phyloP scores from a whole-genome alignment of 305 asterid species.

The Fraxinus paxiana region DNA sequence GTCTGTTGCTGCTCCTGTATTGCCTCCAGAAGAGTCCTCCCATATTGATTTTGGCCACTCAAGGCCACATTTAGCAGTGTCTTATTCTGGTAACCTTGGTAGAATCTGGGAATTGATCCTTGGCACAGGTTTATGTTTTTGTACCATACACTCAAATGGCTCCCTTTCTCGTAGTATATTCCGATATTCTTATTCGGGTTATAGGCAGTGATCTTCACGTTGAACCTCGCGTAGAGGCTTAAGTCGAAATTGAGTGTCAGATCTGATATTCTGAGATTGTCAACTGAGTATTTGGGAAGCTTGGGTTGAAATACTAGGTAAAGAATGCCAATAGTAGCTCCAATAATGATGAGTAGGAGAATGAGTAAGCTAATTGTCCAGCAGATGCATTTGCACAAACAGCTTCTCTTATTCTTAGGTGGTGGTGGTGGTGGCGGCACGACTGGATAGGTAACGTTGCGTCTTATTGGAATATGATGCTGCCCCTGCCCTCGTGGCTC shows the following conservation, averaged over 20 bases:
- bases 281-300: slow-evolving; percentile 74
- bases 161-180: slow-evolving; percentile 75
- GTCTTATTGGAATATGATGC: slow-evolving; percentile 27
- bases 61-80: slow-evolving; percentile 58
- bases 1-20: slow-evolving; percentile 80
- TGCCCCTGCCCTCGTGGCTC: slow-evolving; percentile 31
- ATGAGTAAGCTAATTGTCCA: slow-evolving; percentile 64
- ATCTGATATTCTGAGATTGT: slow-evolving; percentile 70
- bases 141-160: slow-evolving; percentile 81
- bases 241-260: slow-evolving; percentile 67
- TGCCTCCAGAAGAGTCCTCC: slow-evolving; percentile 63
- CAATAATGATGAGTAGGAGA: slow-evolving; percentile 53
- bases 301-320: slow-evolving; percentile 72
- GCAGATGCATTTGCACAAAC: slow-evolving; percentile 70
- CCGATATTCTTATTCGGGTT: slow-evolving; percentile 87
- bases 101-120: slow-evolving; percentile 68
- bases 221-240: slow-evolving; percentile 67
- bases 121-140: slow-evolving; percentile 62
- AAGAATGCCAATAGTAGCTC: slow-evolving; percentile 57
- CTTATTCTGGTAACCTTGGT: slow-evolving; percentile 77
- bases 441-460: slow-evolving; percentile 8
- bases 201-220: slow-evolving; percentile 62
- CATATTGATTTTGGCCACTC: slow-evolving; percentile 63
- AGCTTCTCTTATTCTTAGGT: slow-evolving; percentile 27
- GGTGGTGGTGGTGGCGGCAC: slow-evolving; percentile 27